These are phyloP conservation scores for Huntiella abstrusa DNA, from an alignment of 2,329 filamentous ascomycete species.

Conservation along the genomic window DNA sequence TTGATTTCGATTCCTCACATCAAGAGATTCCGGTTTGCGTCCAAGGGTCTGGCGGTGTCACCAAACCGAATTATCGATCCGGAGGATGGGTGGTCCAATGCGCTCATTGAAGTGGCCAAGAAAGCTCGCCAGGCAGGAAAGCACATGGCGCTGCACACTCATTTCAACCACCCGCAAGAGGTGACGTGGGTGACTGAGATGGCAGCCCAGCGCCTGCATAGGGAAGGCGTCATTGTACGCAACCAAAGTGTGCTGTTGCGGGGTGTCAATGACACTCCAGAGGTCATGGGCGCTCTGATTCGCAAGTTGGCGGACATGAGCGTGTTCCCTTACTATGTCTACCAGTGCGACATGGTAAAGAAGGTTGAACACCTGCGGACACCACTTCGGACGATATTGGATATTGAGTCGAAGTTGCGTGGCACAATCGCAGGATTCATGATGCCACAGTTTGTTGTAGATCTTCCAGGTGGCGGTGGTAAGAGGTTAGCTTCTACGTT, in stretches of 20 bases:
- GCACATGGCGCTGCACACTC: slow-evolving; percentile 42
- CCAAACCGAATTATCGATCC: slow-evolving; percentile 35
- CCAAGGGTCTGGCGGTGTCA: slow-evolving; percentile 41
- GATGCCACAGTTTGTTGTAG: slow-evolving; percentile 43
- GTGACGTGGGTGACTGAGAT: slow-evolving; percentile 39
- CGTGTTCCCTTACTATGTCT: slow-evolving; percentile 45
- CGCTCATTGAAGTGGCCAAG: slow-evolving; percentile 31
- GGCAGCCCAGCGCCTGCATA: slow-evolving; percentile 31
- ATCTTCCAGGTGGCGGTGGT: slow-evolving; percentile 43
- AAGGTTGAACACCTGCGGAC: slow-evolving; percentile 44
- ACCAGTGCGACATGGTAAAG: slow-evolving; percentile 44
- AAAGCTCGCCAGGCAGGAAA: slow-evolving; percentile 34
- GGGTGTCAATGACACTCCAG: slow-evolving; percentile 36
- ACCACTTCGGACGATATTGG: slow-evolving; percentile 36
- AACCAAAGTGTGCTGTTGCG: slow-evolving; percentile 42
- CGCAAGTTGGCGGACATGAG: slow-evolving; percentile 34
- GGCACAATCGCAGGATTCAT: slow-evolving; percentile 43
- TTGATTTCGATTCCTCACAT: slow-evolving; percentile 39
- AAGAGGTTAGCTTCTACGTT: slow-evolving; percentile 38
- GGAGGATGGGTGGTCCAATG: slow-evolving; percentile 32
- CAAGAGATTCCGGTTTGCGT: slow-evolving; percentile 39
- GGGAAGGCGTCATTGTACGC: slow-evolving; percentile 19
- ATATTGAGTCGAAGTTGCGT: slow-evolving; percentile 37
- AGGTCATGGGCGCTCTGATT: slow-evolving; percentile 35
- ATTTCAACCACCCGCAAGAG: slow-evolving; percentile 45